These are phyloP conservation scores for Cercospora brassicicola DNA, from an alignment of 2,329 filamentous ascomycete genomes.

Conservation along the genomic window DNA sequence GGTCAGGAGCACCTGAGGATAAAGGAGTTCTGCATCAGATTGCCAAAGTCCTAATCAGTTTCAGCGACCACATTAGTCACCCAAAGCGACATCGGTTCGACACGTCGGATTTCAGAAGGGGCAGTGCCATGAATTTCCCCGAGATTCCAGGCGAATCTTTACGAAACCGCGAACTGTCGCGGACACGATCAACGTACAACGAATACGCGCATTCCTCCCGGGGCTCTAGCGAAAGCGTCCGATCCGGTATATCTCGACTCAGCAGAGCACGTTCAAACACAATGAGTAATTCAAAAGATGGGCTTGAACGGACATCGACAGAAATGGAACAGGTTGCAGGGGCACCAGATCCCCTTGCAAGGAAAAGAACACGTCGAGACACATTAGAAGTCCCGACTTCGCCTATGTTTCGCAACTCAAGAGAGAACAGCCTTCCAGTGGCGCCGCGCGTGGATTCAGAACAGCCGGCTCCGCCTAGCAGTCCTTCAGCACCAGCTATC, in stretches of 20 bases:
- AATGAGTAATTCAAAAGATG: background rate
- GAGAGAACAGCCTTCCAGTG: conserved; percentile 1
- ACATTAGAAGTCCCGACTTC: conserved; percentile 15
- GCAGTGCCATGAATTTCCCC: conserved; percentile 54
- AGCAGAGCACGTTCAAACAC: conserved; percentile 10
- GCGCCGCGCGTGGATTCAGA: background rate
- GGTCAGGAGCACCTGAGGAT: background rate
- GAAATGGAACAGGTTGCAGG: conserved; percentile 11
- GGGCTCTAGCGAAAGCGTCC: conserved; percentile 12
- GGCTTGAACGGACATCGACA: conserved; percentile 3
- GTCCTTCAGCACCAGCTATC: conserved; percentile 10
- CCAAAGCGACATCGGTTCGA: conserved; percentile 53
- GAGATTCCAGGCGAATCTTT: conserved; percentile 56
- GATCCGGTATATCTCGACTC: background rate
- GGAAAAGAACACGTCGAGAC: conserved; percentile 7
- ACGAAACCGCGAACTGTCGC: conserved; percentile 43
- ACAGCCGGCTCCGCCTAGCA: background rate
- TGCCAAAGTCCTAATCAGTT: conserved; percentile 45
- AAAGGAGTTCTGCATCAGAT: conserved; percentile 40
- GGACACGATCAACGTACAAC: conserved; percentile 17
- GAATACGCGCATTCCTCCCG: conserved; percentile 11
- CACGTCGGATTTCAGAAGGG: conserved; percentile 51
- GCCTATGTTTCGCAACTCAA: conserved; percentile 4
- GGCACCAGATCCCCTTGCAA: background rate
- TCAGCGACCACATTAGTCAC: conserved; percentile 52